Evolutionary conservation across 768 basidiomycete species (phyloP), one percentile per base, ranked within the genome.

Genomic region (Leccinum fibrillosum): DNA sequence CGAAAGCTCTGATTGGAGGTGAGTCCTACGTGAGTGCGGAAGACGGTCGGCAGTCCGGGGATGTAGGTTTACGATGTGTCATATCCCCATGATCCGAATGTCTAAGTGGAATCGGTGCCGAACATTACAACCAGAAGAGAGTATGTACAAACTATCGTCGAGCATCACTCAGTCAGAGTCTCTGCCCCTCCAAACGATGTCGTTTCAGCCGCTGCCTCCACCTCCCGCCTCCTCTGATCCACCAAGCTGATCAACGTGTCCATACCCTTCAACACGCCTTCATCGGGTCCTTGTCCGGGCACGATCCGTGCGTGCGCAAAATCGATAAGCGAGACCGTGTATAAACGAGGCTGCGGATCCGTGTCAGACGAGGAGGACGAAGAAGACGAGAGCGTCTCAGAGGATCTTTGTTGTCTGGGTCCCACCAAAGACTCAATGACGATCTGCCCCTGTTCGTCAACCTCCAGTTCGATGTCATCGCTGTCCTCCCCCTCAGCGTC

Each of bases 231-330:
- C 59, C 90, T 75, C 9, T 75, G 82, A 58, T 86, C 80, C 53
- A 96, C 64, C 56, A 97, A 69, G 5, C 62, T 64, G 28, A 88
- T 70, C 39, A 89, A 69, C 0, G 87, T 94, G 53, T 85, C 76
- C 57, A 98, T 62, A 4, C 94, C 96, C 34, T 75, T 70, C 61
- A 96, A 70, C 17, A 95, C 85, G 0, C 96, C 89, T 39, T 80
- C 72, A 69, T 98, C 95, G 2, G 86, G 85, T 4, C 94, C 95
- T 64, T 84, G 65, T 0, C 89, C 92, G 0, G 84, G 81, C 7
- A 73, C 78, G 12, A 89, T 61, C 23, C 81, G 76, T 2, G 94
- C 89, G 71, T 98, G 96, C 7, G 94, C 95, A 70, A 99, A 98
- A 76, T 99, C 96, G 63, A 98, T 98, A 62, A 97, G 75, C 62